Conservation (phyloP, 1,139 yeast genomes). For the Geotrichum fermentans region DNA sequence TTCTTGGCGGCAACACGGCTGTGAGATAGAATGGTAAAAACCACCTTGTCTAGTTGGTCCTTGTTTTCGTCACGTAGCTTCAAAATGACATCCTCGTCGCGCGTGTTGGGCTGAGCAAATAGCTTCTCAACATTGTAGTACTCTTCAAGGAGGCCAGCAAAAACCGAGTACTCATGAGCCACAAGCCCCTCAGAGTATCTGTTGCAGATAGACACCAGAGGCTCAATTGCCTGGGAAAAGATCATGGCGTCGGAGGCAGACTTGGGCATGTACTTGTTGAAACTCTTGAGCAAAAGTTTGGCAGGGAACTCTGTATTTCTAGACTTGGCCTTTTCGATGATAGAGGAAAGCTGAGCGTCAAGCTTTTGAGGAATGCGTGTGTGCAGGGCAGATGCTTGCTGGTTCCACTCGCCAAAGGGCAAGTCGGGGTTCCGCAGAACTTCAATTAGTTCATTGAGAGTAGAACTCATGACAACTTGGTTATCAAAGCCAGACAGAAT, state of each 20-base stretch:
- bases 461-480: constrained; percentile 84
- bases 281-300: constrained; percentile 62
- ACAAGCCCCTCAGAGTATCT: constrained; percentile 70
- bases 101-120: constrained; percentile 66
- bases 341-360: constrained; percentile 58
- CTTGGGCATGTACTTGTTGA: constrained; percentile 51
- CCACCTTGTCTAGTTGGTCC: constrained; percentile 68
- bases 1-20: constrained; percentile 91
- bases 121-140: constrained; percentile 73
- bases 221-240: constrained; percentile 61
- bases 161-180: constrained; percentile 76
- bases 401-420: constrained; percentile 90
- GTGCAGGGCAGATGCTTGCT: constrained; percentile 83
- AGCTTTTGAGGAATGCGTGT: constrained; percentile 79
- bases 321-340: constrained; percentile 54
- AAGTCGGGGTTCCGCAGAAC: constrained; percentile 72
- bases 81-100: constrained; percentile 78
- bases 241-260: constrained; percentile 43
- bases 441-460: constrained; percentile 66
- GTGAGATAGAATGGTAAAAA: constrained; percentile 74
- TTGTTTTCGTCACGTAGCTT: constrained; percentile 82
- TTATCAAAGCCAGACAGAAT: constrained; percentile 89
- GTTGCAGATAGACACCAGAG: constrained; percentile 64
- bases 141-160: constrained; percentile 62
- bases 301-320: constrained; percentile 91